Evolutionary conservation across 306 rosid genomes (phyloP), one percentile per base, ranked within the genome.

Genomic region (Acmispon strigosus): DNA sequence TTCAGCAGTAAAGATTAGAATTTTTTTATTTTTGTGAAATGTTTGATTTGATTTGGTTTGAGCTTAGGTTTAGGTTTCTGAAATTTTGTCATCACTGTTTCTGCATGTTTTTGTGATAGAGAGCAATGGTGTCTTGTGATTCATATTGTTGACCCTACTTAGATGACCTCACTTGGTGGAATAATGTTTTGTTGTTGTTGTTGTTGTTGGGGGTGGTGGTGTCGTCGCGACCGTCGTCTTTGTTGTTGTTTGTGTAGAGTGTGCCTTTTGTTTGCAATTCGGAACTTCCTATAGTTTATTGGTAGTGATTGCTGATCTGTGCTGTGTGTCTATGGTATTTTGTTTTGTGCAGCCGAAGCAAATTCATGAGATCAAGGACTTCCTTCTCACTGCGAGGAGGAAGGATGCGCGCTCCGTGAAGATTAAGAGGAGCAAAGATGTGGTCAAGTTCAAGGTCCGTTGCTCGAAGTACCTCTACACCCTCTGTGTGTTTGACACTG

Each of bases 391-490:
- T 18, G 95, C 98, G 1, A 79, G 96, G 69, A 89, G 98, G 79
- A 92, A 92, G 80, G 98, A 92, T 78, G 98, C 98, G 0, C 93
- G 90, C 9, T 87, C 92, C 0, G 92, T 92, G 59, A 92, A 92
- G 19, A 92, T 92, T 81, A 92, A 86, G 87, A 70, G 90, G 78
- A 84, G 88, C 74, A 92, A 63, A 59, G 96, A 84, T 66, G 94
- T 77, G 37, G 97, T 92, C 16, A 92, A 92, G 94, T 92, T 92
- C 69, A 92, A 92, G 84, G 98, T 92, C n/a, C 91, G 98, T 3
- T 92, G 98, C 85, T 92, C 96, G 44, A 89, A 80, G 90, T 89
- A 92, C 73, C 96, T 92, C 0, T 89, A 92, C 89, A 89, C 98
- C 1, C 95, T 92, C 0, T 87, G 87, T 54, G 98, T 92, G 39